Evolutionary conservation across 257 asterid genomes (phyloP), one percentile per base, ranked within the genome.

Genomic region (Ilex asprella): DNA sequence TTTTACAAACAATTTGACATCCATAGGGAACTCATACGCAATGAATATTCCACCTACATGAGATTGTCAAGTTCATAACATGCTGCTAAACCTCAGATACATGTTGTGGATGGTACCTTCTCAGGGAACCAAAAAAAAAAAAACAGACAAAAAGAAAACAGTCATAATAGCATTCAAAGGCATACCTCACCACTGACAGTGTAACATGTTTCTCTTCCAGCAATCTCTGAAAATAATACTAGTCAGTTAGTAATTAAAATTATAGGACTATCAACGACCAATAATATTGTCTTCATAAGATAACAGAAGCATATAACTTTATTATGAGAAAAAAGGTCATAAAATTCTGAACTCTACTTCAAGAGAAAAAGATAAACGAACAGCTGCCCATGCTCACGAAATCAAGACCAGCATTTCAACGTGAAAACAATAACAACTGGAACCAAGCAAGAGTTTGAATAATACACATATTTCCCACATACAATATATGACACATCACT

Each of bases 131-230:
- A n/a, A n/a, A 21, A 21, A 21, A 21, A 21, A 21, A 21, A 21
- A 21, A 21, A 21, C 27, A 21, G 27, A 21, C 27, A 21, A 21
- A 21, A 21, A 21, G 27, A 21, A 21, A 21, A 69, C n/a, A 16
- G 39, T 39, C 46, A 32, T 16, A 35, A 52, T 59, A 35, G 43
- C 11, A 39, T 59, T 16, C 13, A 53, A 51, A 31, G 30, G 57
- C 84, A 52, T 78, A 88, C 98, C 96, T 88, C 96, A 47, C 90
- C 85, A 66, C 81, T 69, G 73, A 86, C 54, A 7, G 83, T 73
- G 70, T 91, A 86, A 39, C 74, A 65, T 67, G 84, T 84, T 73
- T 66, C 81, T 53, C 73, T 81, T 16, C 64, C 72, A 61, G 76
- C 70, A 30, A 88, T 67, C n/a, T 84, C 98, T 91, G 81, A 44